Conservation (phyloP, 768 basidiomycete species). For the Suillus subluteus region DNA sequence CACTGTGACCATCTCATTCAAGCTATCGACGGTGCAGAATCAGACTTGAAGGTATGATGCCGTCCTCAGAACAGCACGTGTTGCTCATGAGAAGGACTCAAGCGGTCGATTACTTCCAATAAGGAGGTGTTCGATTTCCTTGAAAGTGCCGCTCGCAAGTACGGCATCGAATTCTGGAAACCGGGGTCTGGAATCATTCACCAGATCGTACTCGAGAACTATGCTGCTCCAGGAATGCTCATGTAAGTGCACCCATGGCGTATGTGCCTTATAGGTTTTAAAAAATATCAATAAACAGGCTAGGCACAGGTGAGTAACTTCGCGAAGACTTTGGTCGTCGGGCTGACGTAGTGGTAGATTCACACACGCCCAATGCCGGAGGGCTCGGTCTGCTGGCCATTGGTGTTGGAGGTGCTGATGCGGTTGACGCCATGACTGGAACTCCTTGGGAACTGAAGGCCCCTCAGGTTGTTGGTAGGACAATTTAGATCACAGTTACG, state of each 20-base stretch:
- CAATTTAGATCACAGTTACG: neutral
- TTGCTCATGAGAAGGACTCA: slow-evolving; percentile 9
- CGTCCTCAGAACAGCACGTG: neutral
- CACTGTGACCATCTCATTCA: slow-evolving; percentile 99
- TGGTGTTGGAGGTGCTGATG: slow-evolving; percentile 98
- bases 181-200: slow-evolving; percentile 93
- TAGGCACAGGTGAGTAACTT: slow-evolving; percentile 69
- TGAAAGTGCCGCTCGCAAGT: slow-evolving; percentile 87
- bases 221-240: slow-evolving; percentile 92
- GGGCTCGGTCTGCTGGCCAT: slow-evolving; percentile 96
- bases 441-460: slow-evolving; percentile 99
- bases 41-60: slow-evolving; percentile 73
- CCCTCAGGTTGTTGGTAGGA: slow-evolving; percentile 76
- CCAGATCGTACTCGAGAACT: slow-evolving; percentile 97
- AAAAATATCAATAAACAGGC: slow-evolving; percentile 45
- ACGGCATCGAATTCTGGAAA: slow-evolving; percentile 97
- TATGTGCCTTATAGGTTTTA: slow-evolving; percentile 13
- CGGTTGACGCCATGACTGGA: slow-evolving; percentile 96
- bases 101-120: slow-evolving; percentile 87
- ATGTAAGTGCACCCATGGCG: slow-evolving; percentile 55
- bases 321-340: neutral
- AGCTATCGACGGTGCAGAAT: slow-evolving; percentile 84
- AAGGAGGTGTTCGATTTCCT: slow-evolving; percentile 98
- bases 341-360: slow-evolving; percentile 54
- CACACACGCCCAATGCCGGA: slow-evolving; percentile 97